These are phyloP conservation scores for Leccinum incarnatum DNA, from an alignment of 768 basidiomycete species.

Conservation along the genomic window DNA sequence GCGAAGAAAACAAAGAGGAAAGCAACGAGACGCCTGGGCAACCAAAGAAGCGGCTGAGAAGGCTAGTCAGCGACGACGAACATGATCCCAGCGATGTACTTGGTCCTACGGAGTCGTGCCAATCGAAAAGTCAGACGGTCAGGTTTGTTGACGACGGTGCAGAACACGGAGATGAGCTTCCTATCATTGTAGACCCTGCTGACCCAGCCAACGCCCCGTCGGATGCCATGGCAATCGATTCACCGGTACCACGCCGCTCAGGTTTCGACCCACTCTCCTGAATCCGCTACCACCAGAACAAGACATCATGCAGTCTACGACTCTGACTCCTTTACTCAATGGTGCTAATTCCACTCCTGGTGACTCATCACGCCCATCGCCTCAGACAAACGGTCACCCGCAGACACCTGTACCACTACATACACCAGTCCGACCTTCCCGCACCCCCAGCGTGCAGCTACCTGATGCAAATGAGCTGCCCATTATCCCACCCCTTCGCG, in stretches of 20 bases:
- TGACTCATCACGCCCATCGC: conserved; percentile 1
- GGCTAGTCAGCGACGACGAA: conserved; percentile 43
- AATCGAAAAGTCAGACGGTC: conserved; percentile 39
- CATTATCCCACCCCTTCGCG: conserved; percentile 23
- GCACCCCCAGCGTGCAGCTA: conserved; percentile 7
- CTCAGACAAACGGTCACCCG: conserved; percentile 10
- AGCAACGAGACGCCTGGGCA: conserved; percentile 37
- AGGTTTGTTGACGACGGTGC: conserved; percentile 46
- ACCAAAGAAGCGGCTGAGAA: conserved; percentile 54
- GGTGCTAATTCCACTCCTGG: conserved; percentile 11
- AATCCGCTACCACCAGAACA: conserved; percentile 46
- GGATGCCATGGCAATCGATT: conserved; percentile 41
- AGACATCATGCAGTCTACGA: conserved; percentile 19
- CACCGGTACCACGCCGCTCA: conserved; percentile 28
- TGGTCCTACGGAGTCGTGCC: conserved; percentile 28
- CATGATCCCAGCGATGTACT: conserved; percentile 47
- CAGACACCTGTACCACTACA: conserved; percentile 10
- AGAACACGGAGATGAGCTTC: conserved; percentile 16
- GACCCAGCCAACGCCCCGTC: not conserved
- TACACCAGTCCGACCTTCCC: conserved; percentile 1
- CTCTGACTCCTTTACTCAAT: conserved; percentile 27
- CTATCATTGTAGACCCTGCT: conserved; percentile 9
- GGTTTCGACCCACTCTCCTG: conserved; percentile 54
- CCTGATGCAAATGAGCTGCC: conserved; percentile 22
- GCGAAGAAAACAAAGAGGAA: conserved; percentile 47